Percentiles rank a stretch among this genome's conserved stretches.
Evolutionary conservation across 2,329 filamentous ascomycete genomes (phyloP).

Genomic region (Clarireedia paspali): DNA sequence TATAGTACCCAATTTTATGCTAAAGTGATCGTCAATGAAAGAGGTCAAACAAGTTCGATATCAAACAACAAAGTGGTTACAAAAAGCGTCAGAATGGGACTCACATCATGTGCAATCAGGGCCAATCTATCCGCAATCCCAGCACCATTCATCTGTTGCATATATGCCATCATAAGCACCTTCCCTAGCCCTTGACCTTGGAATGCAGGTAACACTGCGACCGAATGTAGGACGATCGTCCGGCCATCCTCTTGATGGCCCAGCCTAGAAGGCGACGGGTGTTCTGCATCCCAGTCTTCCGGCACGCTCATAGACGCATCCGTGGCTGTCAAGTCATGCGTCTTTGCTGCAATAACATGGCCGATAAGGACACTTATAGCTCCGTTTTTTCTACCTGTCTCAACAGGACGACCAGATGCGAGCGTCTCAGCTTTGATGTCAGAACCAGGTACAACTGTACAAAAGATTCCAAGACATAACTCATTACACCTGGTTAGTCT

Average conservation of each 20-base stretch:
- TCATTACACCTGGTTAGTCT: constrained; percentile 68
- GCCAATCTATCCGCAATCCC: constrained; percentile 65
- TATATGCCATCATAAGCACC: constrained; percentile 66
- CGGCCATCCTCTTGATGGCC: constrained; percentile 68
- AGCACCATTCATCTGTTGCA: constrained; percentile 66
- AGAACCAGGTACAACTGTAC: constrained; percentile 46
- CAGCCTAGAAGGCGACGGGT: constrained; percentile 37
- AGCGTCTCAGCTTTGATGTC: constrained; percentile 46
- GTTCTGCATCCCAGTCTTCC: constrained; percentile 51
- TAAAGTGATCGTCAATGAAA: constrained; percentile 24
- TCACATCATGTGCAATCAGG: constrained; percentile 66
- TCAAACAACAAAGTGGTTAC: neutral
- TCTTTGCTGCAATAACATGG: constrained; percentile 71
- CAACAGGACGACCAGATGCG: constrained; percentile 46
- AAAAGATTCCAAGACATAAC: constrained; percentile 74
- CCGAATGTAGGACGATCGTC: constrained; percentile 74
- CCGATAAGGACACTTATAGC: constrained; percentile 59
- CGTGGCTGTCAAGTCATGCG: constrained; percentile 52
- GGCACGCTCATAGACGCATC: constrained; percentile 74
- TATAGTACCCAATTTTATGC: constrained; percentile 67
- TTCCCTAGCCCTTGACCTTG: constrained; percentile 68
- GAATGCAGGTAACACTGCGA: constrained; percentile 70
- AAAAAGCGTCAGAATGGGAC: constrained; percentile 17
- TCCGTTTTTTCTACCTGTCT: constrained; percentile 50
- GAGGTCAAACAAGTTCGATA: neutral